A percentile compares a stretch with the other conserved stretches of the same genome.
These are phyloP conservation scores for Thuidium tamariscinum DNA, from an alignment of 225 moss, liverwort and hornwort genomes.

Conservation along the genomic window DNA sequence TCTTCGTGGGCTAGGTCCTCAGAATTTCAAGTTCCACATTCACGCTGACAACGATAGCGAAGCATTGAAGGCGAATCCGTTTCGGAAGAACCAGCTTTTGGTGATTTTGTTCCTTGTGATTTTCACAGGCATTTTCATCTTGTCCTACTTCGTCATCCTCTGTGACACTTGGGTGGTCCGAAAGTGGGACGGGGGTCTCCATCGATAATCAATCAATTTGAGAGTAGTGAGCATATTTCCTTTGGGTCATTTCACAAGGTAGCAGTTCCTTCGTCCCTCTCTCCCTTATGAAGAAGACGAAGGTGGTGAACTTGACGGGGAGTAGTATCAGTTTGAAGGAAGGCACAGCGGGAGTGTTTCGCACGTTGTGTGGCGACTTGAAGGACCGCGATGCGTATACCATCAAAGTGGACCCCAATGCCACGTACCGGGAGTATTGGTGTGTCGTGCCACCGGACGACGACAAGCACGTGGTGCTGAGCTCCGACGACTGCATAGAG, in stretches of 20 bases:
- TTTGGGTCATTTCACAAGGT: too few species aligned
- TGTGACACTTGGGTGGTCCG: not conserved
- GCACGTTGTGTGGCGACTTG: not conserved
- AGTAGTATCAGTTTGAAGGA: not conserved
- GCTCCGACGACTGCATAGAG: not conserved
- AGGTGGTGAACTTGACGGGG: not conserved
- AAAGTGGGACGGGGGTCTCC: not conserved
- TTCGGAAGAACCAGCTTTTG: rapidly evolving
- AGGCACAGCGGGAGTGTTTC: not conserved
- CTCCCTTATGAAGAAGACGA: not conserved
- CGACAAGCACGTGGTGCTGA: not conserved
- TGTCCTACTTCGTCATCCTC: not conserved
- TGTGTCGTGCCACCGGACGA: not conserved
- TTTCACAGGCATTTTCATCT: not conserved
- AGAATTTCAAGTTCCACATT: rapidly evolving
- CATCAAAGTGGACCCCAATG: not conserved
- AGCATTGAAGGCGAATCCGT: rapidly evolving
- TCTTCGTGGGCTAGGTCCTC: not conserved
- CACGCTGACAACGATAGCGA: rapidly evolving
- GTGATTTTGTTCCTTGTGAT: not conserved
- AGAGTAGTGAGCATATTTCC: not conserved
- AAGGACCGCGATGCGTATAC: rapidly evolving
- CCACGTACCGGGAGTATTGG: not conserved
- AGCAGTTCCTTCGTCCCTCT: too few species aligned
- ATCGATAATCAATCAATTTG: not conserved